These are phyloP conservation scores for Kodamaea jinghongensis DNA, from an alignment of 805 yeast genomes.

Conservation along the genomic window DNA sequence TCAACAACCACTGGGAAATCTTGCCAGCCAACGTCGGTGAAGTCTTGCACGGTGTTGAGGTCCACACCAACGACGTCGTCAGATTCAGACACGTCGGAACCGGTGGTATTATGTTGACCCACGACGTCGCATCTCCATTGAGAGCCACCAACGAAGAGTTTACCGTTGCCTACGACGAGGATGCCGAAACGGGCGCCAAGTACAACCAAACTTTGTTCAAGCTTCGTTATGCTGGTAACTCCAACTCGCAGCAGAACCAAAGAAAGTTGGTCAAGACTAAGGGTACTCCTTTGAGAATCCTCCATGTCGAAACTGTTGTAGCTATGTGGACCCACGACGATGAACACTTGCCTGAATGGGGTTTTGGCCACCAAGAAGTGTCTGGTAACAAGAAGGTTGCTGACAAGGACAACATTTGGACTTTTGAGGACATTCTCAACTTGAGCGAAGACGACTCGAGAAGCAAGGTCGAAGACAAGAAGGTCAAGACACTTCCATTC, in stretches of 20 bases:
- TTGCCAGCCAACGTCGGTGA: conserved; percentile 53
- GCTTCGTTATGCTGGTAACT: conserved; percentile 41
- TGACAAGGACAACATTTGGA: conserved; percentile 73
- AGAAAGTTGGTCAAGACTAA: conserved; percentile 62
- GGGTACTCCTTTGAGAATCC: conserved; percentile 62
- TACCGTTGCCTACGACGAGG: conserved; percentile 65
- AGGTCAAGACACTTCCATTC: conserved; percentile 64
- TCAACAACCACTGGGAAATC: conserved; percentile 83
- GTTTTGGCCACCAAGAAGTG: conserved; percentile 83
- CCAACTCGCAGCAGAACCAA: conserved; percentile 39
- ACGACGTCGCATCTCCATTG: conserved; percentile 94
- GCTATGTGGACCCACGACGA: conserved; percentile 94
- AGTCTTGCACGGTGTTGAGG: conserved; percentile 20
- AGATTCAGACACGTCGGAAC: conserved; percentile 83
- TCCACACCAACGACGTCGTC: conserved; percentile 67
- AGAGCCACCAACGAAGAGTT: conserved; percentile 93
- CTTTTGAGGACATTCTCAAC: conserved; percentile 63
- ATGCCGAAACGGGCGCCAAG: conserved; percentile 33
- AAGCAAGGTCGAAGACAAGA: conserved; percentile 60
- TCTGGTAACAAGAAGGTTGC: conserved; percentile 85
- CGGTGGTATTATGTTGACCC: conserved; percentile 76
- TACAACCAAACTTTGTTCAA: conserved; percentile 78
- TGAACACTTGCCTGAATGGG: conserved; percentile 91
- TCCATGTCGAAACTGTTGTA: conserved; percentile 85
- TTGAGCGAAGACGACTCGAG: conserved; percentile 56